Percentiles rank a stretch among this genome's conserved stretches.
These are phyloP conservation scores for Borovskyia barvae DNA, from an alignment of 208 protist genomes.

Conservation along the genomic window DNA sequence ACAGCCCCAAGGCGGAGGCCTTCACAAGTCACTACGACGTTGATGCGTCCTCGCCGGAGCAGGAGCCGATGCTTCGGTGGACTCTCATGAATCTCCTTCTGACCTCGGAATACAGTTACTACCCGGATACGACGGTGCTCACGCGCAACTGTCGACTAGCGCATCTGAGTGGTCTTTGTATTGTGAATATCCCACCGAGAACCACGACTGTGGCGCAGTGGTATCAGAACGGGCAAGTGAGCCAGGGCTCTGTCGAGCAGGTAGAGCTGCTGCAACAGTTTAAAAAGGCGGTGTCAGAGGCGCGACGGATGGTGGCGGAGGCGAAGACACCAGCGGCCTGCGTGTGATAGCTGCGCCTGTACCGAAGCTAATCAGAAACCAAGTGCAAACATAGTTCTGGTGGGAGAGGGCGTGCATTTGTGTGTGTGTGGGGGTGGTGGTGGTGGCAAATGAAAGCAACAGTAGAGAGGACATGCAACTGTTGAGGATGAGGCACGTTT, in stretches of 20 bases:
- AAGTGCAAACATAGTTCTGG: no score
- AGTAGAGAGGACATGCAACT: no score
- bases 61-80: slow-evolving; percentile 45
- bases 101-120: slow-evolving; percentile 43
- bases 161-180: slow-evolving; percentile 69
- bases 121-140: slow-evolving; percentile 53
- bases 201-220: slow-evolving; percentile 54
- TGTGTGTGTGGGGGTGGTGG: no score
- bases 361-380: no score
- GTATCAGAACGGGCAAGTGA: slow-evolving; percentile 71
- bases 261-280: slow-evolving; percentile 49
- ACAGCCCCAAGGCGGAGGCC: slow-evolving; percentile 27
- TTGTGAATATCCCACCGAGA: slow-evolving; percentile 40
- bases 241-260: slow-evolving; percentile 54
- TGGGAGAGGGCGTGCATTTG: no score
- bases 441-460: no score
- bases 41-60: slow-evolving; percentile 18
- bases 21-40: slow-evolving; percentile 47
- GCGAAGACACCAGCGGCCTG: background rate
- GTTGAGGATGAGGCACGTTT: no score
- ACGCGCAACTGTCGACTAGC: slow-evolving; percentile 70
- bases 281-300: slow-evolving; percentile 23
- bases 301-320: slow-evolving; percentile 11
- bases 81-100: slow-evolving; percentile 47
- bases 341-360: no score